Evolutionary conservation across 352 stramenopile genomes (phyloP), one percentile per base, ranked within the genome.

Genomic region (Globisporangium paroecandrum): DNA sequence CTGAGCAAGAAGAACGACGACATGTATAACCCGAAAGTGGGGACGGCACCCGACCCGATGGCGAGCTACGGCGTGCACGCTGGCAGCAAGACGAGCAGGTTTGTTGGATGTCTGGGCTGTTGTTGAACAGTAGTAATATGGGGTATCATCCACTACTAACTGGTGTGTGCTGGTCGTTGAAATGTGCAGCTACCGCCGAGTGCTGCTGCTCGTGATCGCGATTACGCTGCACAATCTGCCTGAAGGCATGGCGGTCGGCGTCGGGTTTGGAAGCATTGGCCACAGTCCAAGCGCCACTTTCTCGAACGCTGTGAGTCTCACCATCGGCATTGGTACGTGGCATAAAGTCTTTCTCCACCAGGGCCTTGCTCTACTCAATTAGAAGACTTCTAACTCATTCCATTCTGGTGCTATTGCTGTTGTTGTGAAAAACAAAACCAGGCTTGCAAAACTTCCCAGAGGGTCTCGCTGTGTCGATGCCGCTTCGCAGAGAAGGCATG

Each of bases 191-290:
- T 96, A 80, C 66, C 86, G 89, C 9, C 85, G 89, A 8, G 84
- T 97, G 7, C 47, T 96, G 36, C 69, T 97, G 49, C 71, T 97
- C 10, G 90, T 97, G 53, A 93, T 97, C 57, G 90, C 90, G 38
- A 95, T 97, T 56, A 97, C 91, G 43, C 70, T 97, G 53, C 91
- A 97, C 74, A 97, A 97, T 74, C 77, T 97, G 18, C 90, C 90
- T 0, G 90, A 97, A 67, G 90, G 89, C 29, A 93, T 97, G 81
- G 90, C 90, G 0, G 89, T 97, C 18, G 90, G 90, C 18, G 90
- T 97, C 43, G 90, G 88, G n/a, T 97, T 97, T 68, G 90, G 89
- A 27, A 94, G 87, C 65, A 71, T 93, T 47, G 89, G 84, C 0
- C 81, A 93, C 56, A 93, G 79, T 62, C 51, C 72, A 10, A 81